Evolutionary conservation across 352 stramenopile genomes (phyloP), one percentile per base, ranked within the genome.

Genomic region (Nothophytophthora sp.): DNA sequence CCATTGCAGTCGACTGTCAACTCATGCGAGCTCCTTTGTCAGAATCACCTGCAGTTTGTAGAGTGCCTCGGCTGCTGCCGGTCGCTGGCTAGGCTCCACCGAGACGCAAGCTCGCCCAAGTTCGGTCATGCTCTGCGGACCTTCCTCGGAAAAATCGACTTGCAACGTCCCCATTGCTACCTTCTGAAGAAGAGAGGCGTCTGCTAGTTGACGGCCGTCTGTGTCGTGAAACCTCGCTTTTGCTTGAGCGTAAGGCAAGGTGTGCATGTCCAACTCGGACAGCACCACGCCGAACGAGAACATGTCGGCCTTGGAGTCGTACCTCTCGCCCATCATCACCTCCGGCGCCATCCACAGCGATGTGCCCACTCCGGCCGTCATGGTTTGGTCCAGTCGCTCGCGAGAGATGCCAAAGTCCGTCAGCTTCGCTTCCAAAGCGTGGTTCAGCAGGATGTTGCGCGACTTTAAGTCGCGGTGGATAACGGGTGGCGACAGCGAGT

Each of bases 401-500:
- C 70, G 60, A 25, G 68, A 81, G 23, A 79, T 69, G 11, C 76
- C 72, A 63, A 87, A 82, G 50, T 84, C 76, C 2, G 44, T 61
- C 19, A 86, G 42, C 59, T 86, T 86, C 9, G 75, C 70, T 6
- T 60, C 55, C 22, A 63, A 61, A 13, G 71, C 55, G 6, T 32
- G 8, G 52, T 70, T 89, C 6, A 90, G 52, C 18, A 90, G 55
- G 42, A 90, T 71, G 57, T 88, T 88, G 29, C 75, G 63, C 37
- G 74, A 88, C 68, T 88, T 90, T 37, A 90, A 57, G 53, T 88
- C 73, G 19, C 78, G 73, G 51, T 89, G 79, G 54, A 91, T 87
- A 15, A 86, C 78, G 30, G 70, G 63, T 13, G 24, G 39, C 25
- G 48, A 43, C 29, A 78, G 65, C 28, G 70, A 79, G 19, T 82